A percentile compares a stretch with the other conserved stretches of the same genome.
These are phyloP conservation scores for Arthrobotrys sinensis DNA, from an alignment of 2,329 filamentous ascomycete species.

Conservation along the genomic window DNA sequence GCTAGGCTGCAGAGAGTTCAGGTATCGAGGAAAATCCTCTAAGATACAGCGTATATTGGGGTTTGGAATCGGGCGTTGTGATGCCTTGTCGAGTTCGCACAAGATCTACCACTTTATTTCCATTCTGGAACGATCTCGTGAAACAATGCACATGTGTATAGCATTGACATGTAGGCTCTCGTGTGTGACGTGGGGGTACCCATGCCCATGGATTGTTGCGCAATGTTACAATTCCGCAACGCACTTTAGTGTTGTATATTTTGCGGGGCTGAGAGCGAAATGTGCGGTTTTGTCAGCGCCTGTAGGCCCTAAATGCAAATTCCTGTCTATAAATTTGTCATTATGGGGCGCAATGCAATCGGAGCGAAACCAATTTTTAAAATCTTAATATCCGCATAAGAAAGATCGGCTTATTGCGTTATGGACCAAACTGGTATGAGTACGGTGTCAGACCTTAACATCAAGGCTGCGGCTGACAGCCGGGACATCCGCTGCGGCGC, in stretches of 20 bases:
- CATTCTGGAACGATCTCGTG: too few species aligned
- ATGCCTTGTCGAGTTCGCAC: too few species aligned
- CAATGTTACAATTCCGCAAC: background rate
- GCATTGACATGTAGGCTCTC: too few species aligned
- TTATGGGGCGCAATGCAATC: background rate
- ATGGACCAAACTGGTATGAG: background rate
- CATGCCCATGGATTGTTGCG: background rate
- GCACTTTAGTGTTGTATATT: constrained; percentile 21
- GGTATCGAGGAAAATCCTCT: too few species aligned
- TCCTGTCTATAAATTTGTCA: constrained; percentile 14
- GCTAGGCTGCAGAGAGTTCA: too few species aligned
- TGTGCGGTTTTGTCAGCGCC: constrained; percentile 12
- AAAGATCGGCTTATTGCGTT: background rate
- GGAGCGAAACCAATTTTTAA: background rate
- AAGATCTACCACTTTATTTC: too few species aligned
- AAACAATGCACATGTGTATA: too few species aligned
- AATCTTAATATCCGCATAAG: background rate
- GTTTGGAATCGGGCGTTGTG: too few species aligned
- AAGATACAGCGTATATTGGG: too few species aligned
- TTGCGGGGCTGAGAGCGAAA: constrained; percentile 8
- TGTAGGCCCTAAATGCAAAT: background rate
- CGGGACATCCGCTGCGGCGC: background rate
- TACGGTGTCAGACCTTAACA: background rate
- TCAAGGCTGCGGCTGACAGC: background rate
- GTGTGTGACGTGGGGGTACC: background rate